Evolutionary conservation across 805 yeast species (phyloP).

Genomic region (Pichia heedii): DNA sequence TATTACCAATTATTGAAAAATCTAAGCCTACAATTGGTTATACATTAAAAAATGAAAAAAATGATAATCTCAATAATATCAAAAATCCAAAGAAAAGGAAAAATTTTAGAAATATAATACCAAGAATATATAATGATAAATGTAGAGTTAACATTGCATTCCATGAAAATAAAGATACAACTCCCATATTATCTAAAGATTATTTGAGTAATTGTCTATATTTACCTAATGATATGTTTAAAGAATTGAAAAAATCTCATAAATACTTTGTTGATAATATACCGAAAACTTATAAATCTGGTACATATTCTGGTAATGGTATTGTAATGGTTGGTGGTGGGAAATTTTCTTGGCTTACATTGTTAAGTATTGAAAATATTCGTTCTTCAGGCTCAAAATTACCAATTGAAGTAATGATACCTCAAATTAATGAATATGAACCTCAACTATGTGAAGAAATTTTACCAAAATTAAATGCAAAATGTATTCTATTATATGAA

Average conservation of each 20-base stretch:
- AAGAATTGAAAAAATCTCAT: slow-evolving; percentile 40
- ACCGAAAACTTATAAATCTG: slow-evolving; percentile 21
- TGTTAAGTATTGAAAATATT: slow-evolving; percentile 42
- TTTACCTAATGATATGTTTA: slow-evolving; percentile 35
- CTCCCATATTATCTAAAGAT: slow-evolving; percentile 41
- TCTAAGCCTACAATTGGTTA: slow-evolving; percentile 17
- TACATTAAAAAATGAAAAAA: slow-evolving; percentile 9
- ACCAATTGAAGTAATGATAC: slow-evolving; percentile 39
- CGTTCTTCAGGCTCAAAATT: slow-evolving; percentile 37
- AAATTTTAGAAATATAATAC: background rate
- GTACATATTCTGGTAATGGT: slow-evolving; percentile 43
- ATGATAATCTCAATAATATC: background rate
- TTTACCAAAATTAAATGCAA: slow-evolving; percentile 44
- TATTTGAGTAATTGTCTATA: slow-evolving; percentile 43
- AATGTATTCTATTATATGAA: slow-evolving; percentile 46
- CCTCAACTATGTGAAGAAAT: slow-evolving; percentile 28
- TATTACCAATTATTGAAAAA: slow-evolving; percentile 3
- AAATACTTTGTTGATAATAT: slow-evolving; percentile 33
- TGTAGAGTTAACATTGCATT: slow-evolving; percentile 24
- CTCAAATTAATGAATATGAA: slow-evolving; percentile 32
- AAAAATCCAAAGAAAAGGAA: background rate
- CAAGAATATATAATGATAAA: slow-evolving; percentile 22
- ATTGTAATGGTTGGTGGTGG: slow-evolving; percentile 74
- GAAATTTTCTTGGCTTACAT: slow-evolving; percentile 52
- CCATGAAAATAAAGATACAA: slow-evolving; percentile 21